phyloP scores from a whole-genome alignment of 106 monocot species.

The Amphibolis antarctica region DNA sequence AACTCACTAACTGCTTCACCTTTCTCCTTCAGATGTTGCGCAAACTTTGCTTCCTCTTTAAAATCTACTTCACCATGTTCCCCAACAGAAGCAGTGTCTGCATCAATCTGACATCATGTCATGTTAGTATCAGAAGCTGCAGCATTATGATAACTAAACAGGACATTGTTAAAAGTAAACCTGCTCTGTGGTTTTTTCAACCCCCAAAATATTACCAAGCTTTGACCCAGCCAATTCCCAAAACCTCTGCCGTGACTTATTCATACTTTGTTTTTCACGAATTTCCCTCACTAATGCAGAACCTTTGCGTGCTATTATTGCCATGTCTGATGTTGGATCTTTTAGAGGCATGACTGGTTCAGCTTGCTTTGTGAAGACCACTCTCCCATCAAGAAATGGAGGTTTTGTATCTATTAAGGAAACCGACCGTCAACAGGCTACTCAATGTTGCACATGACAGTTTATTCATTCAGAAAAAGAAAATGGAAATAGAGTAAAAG shows the following conservation, averaged over 20 bases:
- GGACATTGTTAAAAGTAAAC: constrained; percentile 18
- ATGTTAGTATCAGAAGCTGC: background rate
- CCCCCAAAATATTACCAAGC: constrained; percentile 88
- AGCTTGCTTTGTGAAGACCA: constrained; percentile 86
- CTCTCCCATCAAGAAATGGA: constrained; percentile 92
- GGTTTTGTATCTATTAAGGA: constrained; percentile 74
- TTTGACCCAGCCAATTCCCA: constrained; percentile 99
- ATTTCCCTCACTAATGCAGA: constrained; percentile 86
- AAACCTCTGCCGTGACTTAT: constrained; percentile 92
- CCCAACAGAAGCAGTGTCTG: constrained; percentile 76
- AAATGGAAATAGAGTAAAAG: no score
- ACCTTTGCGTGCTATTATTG: constrained; percentile 93
- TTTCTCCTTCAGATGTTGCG: constrained; percentile 72
- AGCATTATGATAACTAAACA: background rate
- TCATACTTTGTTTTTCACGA: constrained; percentile 95
- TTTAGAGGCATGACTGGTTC: constrained; percentile 95
- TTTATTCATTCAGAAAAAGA: no score
- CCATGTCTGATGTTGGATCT: constrained; percentile 99
- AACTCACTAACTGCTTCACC: constrained; percentile 88
- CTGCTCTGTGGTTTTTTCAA: constrained; percentile 92
- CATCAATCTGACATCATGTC: constrained; percentile 53
- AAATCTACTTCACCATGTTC: constrained; percentile 84
- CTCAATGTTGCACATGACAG: background rate
- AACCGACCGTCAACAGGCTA: background rate
- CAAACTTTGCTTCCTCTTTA: constrained; percentile 78